Conservation (phyloP, 169 alveolate species). For the Eimeria acervulina region DNA sequence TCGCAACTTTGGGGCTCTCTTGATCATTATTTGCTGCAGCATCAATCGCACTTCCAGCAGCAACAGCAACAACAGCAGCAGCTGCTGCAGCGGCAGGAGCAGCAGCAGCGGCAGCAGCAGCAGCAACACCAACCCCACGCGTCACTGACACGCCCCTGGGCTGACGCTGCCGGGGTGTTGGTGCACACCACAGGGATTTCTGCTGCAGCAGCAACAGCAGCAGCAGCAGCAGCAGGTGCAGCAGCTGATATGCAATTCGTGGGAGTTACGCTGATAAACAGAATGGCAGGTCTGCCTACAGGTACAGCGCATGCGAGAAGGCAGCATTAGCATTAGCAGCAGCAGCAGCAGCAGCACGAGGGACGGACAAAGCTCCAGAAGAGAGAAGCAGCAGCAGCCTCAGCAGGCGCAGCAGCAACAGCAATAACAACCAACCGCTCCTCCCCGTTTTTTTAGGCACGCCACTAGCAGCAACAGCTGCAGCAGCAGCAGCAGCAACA, state of each 20-base stretch:
- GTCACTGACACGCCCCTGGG: conserved; percentile 27
- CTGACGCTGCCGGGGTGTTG: background rate
- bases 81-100: background rate
- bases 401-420: background rate
- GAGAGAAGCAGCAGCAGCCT: conserved; percentile 15
- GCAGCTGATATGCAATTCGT: conserved; percentile 18
- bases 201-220: background rate
- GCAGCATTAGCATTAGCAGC: conserved; percentile 29
- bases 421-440: background rate
- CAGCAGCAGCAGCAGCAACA: conserved; percentile 42
- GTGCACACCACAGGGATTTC: conserved; percentile 14
- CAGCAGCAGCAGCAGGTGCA: conserved; percentile 40
- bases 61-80: background rate
- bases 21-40: background rate
- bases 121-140: conserved; percentile 50
- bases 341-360: background rate
- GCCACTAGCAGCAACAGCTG: background rate
- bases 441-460: background rate
- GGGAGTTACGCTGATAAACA: background rate
- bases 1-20: background rate
- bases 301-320: background rate
- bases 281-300: background rate
- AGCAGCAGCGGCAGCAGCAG: conserved; percentile 38
- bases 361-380: background rate
- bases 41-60: background rate